Base-by-base conservation (phyloP, 768 basidiomycete genomes). In the Phaeolepiota aurea region DNA sequence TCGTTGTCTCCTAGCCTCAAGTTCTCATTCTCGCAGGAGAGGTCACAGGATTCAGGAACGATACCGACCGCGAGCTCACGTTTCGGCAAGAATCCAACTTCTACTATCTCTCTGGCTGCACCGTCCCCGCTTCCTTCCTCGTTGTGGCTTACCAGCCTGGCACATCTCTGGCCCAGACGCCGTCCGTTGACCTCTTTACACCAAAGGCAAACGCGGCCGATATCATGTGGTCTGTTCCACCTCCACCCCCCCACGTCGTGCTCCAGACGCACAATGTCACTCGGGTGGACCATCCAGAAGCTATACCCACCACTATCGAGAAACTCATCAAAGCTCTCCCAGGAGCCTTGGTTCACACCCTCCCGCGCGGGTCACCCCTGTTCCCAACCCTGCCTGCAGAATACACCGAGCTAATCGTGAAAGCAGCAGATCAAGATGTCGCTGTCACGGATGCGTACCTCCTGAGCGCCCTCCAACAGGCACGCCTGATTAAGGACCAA, bases 221-320 rank as follows among this genome's bases (percentile, higher is more conserved):
- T 53, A 60, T 89, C 39, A 79, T 96, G 79, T 97, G 93, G 93
- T 84, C 81, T 4, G 78, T 87, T 2, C 79, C 89, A 12, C 90
- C 91, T 0, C 77, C 86, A 0, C 62, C 82, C 1, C 59, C 76
- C 13, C 69, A 75, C 20, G 78, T 77, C 2, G 65, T 71, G 9
- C 47, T 56, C 13, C 25, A 69, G 12, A 69, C 71, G 10, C 71
- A 84, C 49, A 72, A 83, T 22, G 75, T 79, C 13, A 76, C 87
- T n/a, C 51, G 61, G 10, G 62, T 87, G 20, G 63, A 68, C n/a
- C 66, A 82, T 45, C 61, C 69, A 0, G 48, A 62, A 2, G 59
- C 61, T 0, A 65, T 91, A 19, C 50, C 66, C 12, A 53, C 52
- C 22, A 64, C 68, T 14, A 63, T 87, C 43, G 55, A 63, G 10